Conservation (phyloP, 208 protist genomes). For the Wallacemonas sp. region DNA sequence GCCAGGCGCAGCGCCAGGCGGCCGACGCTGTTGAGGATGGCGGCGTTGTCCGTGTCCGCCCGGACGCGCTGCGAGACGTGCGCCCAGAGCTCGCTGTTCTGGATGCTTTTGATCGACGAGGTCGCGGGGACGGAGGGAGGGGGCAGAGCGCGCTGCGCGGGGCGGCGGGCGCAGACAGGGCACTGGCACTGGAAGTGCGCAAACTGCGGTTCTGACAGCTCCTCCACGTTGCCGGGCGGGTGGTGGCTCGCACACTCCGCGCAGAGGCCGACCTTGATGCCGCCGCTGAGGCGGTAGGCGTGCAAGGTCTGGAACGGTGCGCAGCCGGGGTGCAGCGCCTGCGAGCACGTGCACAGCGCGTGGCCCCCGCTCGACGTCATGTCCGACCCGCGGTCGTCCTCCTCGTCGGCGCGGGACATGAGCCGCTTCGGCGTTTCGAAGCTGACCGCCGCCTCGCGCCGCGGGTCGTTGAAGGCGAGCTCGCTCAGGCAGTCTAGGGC, state of each 20-base stretch:
- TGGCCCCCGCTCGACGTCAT: not conserved
- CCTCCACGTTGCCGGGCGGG: slow-evolving; percentile 31
- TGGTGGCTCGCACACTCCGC: slow-evolving; percentile 53
- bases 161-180: slow-evolving; percentile 20
- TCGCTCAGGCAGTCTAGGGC: slow-evolving; percentile 72
- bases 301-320: slow-evolving; percentile 60
- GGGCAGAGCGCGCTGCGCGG: slow-evolving; percentile 8
- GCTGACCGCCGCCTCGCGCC: not conserved
- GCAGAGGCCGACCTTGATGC: slow-evolving; percentile 40
- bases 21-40: slow-evolving; percentile 64
- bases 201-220: slow-evolving; percentile 37
- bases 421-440: slow-evolving; percentile 12
- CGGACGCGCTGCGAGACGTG: slow-evolving; percentile 30
- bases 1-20: slow-evolving; percentile 62
- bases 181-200: slow-evolving; percentile 76
- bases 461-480: slow-evolving; percentile 66
- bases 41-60: slow-evolving; percentile 14
- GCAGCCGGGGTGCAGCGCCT: slow-evolving; percentile 23
- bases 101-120: slow-evolving; percentile 35
- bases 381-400: not conserved
- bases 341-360: slow-evolving; percentile 24
- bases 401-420: not conserved
- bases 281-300: slow-evolving; percentile 33
- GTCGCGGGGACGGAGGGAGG: slow-evolving; percentile 43
- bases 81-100: slow-evolving; percentile 25